Evolutionary conservation across 75 land plant species (phyloP), one percentile per base, ranked within the genome.

Genomic region (Isoetes taiwanensis): DNA sequence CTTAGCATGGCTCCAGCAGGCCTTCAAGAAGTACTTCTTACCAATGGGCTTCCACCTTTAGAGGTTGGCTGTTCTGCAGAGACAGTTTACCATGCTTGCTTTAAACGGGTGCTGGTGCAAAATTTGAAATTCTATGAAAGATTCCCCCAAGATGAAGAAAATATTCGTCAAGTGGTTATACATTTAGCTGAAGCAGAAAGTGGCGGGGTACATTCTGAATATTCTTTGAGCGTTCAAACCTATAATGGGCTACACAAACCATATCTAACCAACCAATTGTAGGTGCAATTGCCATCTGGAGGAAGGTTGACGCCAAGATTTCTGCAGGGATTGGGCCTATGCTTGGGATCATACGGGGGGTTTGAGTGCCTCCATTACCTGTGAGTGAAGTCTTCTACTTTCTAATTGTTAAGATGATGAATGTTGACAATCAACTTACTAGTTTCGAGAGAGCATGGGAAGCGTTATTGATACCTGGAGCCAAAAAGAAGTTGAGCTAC

Each of bases 41-140:
- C 99, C 28, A 90, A 96, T 62, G 99, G 99, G 30, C 72, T 89
- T 23, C 99, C 99, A 61, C 96, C 90, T 19, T 30, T 94, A 54
- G 80, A 71, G 25, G 46, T 54, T 24, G 76, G 80, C 2, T 89
- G 96, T 56, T 76, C 86, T 32, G 96, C 96, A 16, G 86, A 94
- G 57, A n/a, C 59, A 66, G 96, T 94, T 0, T 94, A 89, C 61
- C 70, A 67, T 43, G 80, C 79, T 29, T 77, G 82, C 72, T 80
- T 79, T 62, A 72, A 77, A 41, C 85, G 76, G 52, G 76, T 94
- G 52, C 19, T 65, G 10, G 69, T 54, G 23, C 98, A 93, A 56
- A 93, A 93, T 69, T 76, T 85, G 54, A 89, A 89, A 58, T 94
- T 75, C 54, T 94, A 88, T 61, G 65, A 80, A 56, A 75, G 96